Evolutionary conservation across 768 basidiomycete genomes (phyloP).

Genomic region (Fomitopsis serialis): DNA sequence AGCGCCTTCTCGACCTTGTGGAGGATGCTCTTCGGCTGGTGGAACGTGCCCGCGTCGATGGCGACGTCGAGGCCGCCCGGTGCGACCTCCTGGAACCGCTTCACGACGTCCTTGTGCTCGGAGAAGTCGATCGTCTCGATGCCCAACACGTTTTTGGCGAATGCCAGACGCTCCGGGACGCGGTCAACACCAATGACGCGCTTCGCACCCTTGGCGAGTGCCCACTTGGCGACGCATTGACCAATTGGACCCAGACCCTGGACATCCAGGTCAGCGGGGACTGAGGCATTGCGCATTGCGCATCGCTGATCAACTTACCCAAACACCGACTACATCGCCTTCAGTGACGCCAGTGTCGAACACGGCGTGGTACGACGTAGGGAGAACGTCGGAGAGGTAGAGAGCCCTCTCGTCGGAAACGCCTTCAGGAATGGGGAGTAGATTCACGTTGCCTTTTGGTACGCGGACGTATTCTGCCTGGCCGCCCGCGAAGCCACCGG

Average conservation of each 20-base stretch:
- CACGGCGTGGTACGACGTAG: constrained; percentile 71
- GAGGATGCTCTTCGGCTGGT: constrained; percentile 57
- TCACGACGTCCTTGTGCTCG: constrained; percentile 42
- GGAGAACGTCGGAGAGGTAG: constrained; percentile 57
- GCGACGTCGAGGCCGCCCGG: constrained; percentile 62
- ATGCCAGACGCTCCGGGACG: constrained; percentile 45
- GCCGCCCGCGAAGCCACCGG: constrained; percentile 69
- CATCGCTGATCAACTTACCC: constrained; percentile 37
- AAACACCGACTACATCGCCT: constrained; percentile 67
- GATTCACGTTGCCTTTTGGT: constrained; percentile 66
- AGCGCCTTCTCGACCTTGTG: constrained; percentile 67
- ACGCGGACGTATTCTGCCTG: constrained; percentile 75
- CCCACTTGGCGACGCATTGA: constrained; percentile 54
- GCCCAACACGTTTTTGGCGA: constrained; percentile 38
- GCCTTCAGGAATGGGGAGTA: constrained; percentile 60
- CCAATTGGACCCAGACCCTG: constrained; percentile 67
- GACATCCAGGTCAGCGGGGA: not conserved
- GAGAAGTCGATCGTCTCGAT: constrained; percentile 59
- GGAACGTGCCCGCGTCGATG: constrained; percentile 55
- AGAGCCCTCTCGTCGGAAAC: constrained; percentile 59
- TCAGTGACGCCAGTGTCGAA: constrained; percentile 68
- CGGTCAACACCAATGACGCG: constrained; percentile 70
- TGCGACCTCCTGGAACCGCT: constrained; percentile 52
- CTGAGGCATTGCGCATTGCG: not conserved
- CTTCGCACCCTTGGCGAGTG: constrained; percentile 59